Evolutionary conservation across 2,329 filamentous ascomycete species (phyloP), one percentile per base, ranked within the genome.

Genomic region (Cercospora sojina): DNA sequence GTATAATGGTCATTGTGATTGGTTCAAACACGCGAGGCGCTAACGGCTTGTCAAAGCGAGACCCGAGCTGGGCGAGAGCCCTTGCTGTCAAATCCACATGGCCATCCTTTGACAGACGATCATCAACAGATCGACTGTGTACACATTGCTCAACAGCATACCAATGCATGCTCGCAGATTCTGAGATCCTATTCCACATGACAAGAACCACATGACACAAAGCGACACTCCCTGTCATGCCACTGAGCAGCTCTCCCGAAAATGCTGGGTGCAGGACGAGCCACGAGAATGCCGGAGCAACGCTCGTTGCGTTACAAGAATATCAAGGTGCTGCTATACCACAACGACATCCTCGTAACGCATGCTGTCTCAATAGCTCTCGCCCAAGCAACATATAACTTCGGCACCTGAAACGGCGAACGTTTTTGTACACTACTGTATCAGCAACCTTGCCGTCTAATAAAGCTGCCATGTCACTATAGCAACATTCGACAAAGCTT

Each of bases 41-140:
- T 62, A 62, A 23, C 31, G 27, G 59, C 47, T 31, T 53, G 59
- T 62, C 59, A 32, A 53, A 35, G 59, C 27, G 59, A 31, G 16
- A n/a, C 13, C 43, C 59, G 59, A 62, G 58, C 25, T 31, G 27
- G 25, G 59, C 59, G 59, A 53, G 27, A 53, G 59, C 59, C 41
- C 59, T 62, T 18, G 53, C 53, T 57, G 53, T 20, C 53, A 57
- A 23, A n/a, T 57, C 53, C 31, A 51, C 47, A 51, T 51, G 47
- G 47, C 23, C 47, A 51, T 51, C 12, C 47, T 51, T 51, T 27
- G 20, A 51, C 47, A 27, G 23, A 16, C 12, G 20, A 27, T 16
- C 23, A 51, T 27, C 47, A 27, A 25, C 47, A 27, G 20, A 23
- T 47, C 35, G n/a, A 38, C 41, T 23, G n/a, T n/a, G n/a, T n/a